A percentile compares a stretch with the other conserved stretches of the same genome.
phyloP scores from a whole-genome alignment of 306 rosid species.

The Sphenostylis stenocarpa region DNA sequence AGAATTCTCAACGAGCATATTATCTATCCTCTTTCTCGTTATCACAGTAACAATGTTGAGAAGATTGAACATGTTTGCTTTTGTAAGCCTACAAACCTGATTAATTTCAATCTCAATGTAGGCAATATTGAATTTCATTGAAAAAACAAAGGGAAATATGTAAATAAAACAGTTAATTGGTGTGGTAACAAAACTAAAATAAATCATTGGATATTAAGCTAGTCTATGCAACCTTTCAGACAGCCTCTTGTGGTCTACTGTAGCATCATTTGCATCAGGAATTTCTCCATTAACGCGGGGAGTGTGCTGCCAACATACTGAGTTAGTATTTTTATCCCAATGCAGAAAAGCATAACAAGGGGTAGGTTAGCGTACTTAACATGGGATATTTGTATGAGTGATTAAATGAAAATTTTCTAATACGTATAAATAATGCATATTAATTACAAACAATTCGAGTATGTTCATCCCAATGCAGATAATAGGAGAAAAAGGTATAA shows the following conservation, averaged over 20 bases:
- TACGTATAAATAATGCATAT: conserved; percentile 7
- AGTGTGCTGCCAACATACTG: conserved; percentile 76
- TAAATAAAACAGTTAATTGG: background rate
- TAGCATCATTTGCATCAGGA: conserved; percentile 92
- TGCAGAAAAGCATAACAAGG: conserved; percentile 23
- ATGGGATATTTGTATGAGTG: background rate
- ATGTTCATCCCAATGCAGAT: conserved; percentile 26
- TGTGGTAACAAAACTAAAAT: conserved; percentile 7
- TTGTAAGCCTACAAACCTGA: background rate
- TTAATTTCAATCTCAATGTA: conserved; percentile 3
- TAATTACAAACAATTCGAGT: background rate
- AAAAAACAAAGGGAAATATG: background rate
- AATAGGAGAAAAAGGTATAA: too few relatives aligned
- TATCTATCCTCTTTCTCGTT: conserved; percentile 9
- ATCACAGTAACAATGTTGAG: background rate
- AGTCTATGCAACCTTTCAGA: conserved; percentile 63
- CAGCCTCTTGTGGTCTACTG: conserved; percentile 82
- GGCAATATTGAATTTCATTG: background rate
- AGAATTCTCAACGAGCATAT: background rate
- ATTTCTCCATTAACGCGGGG: conserved; percentile 94
- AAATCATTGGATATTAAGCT: conserved; percentile 20
- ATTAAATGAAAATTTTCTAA: background rate
- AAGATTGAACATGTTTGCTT: conserved; percentile 22
- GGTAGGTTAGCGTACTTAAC: background rate
- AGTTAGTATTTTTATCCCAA: conserved; percentile 36